A percentile compares a stretch with the other conserved stretches of the same genome.
Evolutionary conservation across 768 basidiomycete genomes (phyloP).

Genomic region (Termitomyces sp.): DNA sequence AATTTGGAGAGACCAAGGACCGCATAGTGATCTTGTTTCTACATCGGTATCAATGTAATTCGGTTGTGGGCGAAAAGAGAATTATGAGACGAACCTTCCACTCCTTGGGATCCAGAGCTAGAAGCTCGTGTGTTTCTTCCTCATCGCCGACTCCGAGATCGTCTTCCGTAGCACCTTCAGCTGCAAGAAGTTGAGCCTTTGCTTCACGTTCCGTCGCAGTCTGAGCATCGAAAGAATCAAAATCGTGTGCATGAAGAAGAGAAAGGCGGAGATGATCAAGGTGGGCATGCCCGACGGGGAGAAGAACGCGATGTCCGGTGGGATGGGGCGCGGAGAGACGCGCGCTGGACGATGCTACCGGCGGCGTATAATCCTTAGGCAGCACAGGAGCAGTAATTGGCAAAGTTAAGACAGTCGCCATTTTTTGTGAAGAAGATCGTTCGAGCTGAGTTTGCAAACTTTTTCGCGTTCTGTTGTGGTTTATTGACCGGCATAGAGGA

Average conservation of each 20-base stretch:
- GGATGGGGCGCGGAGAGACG: conserved; percentile 29
- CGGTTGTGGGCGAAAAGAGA: not conserved
- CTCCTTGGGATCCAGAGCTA: conserved; percentile 88
- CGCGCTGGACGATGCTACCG: conserved; percentile 26
- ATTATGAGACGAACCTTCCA: conserved; percentile 69
- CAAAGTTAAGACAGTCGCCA: conserved; percentile 22
- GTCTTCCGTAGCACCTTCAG: conserved; percentile 58
- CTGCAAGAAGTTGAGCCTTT: conserved; percentile 38
- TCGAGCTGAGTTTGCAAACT: not conserved
- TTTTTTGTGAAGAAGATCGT: conserved; percentile 3
- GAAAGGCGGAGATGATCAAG: conserved; percentile 75
- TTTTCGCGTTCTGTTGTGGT: not conserved
- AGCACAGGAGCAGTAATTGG: conserved; percentile 25
- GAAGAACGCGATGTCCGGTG: conserved; percentile 41
- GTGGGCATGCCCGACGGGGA: conserved; percentile 87
- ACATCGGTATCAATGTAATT: not conserved
- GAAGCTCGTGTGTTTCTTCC: conserved; percentile 63
- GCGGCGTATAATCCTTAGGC: conserved; percentile 38
- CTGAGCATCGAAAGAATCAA: conserved; percentile 76
- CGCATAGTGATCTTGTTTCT: conserved; percentile 99
- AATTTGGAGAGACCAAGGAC: conserved; percentile 92
- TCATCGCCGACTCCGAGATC: conserved; percentile 94
- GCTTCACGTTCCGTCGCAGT: conserved; percentile 33
- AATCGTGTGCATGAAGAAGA: conserved; percentile 69
- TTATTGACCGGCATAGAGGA: not conserved